These are phyloP conservation scores for Xylaria cubensis DNA, from an alignment of 495 filamentous ascomycete genomes.

Conservation along the genomic window DNA sequence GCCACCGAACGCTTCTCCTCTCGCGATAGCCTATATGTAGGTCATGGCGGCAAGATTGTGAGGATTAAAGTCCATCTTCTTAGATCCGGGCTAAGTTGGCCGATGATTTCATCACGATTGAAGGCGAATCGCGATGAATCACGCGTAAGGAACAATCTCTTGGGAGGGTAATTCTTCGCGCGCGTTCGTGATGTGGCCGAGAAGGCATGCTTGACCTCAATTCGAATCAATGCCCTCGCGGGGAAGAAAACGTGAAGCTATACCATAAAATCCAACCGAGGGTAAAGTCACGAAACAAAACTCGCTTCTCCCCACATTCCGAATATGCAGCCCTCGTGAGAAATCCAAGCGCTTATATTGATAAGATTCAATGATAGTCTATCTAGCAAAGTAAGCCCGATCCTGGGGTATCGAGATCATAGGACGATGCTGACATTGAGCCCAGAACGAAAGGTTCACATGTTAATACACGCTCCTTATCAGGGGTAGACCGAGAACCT, in stretches of 20 bases:
- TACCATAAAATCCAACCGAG: background rate
- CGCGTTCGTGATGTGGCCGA: no score
- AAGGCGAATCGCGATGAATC: background rate
- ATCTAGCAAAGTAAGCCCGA: background rate
- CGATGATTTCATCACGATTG: background rate
- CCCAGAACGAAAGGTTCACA: background rate
- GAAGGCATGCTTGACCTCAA: background rate
- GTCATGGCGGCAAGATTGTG: background rate
- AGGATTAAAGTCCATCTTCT: background rate
- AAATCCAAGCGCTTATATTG: background rate
- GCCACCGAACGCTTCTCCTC: background rate
- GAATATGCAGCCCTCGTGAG: background rate
- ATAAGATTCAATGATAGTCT: background rate
- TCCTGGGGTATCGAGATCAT: background rate
- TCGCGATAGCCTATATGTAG: background rate
- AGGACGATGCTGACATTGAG: background rate
- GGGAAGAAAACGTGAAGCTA: background rate
- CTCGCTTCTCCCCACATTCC: background rate
- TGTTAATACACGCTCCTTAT: background rate
- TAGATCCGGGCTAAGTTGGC: background rate
- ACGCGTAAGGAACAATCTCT: background rate
- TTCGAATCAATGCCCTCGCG: background rate
- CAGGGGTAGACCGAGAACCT: background rate
- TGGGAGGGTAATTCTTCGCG: background rate
- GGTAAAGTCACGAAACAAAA: background rate